Conservation (phyloP, 352 stramenopile genomes). For the Peronospora destructor region DNA sequence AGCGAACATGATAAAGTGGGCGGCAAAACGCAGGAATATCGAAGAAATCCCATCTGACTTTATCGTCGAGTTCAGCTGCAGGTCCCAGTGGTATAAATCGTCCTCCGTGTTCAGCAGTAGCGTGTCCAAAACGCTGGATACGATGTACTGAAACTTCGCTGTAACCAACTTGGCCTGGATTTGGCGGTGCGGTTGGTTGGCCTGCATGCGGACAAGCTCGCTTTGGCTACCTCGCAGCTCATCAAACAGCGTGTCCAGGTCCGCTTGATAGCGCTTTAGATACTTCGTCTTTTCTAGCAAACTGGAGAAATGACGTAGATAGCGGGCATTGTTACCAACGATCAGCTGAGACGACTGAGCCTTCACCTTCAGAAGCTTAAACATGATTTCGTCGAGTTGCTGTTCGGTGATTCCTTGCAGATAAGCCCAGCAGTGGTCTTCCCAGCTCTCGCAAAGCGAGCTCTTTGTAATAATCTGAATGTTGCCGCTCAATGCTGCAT, state of each 20-base stretch:
- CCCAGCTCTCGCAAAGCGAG: slow-evolving; percentile 69
- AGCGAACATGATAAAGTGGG: slow-evolving; percentile 75
- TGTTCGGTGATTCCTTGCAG: slow-evolving; percentile 61
- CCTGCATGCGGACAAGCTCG: slow-evolving; percentile 62
- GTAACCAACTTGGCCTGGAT: slow-evolving; percentile 80
- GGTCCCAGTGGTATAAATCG: slow-evolving; percentile 60
- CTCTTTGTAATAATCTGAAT: slow-evolving; percentile 56
- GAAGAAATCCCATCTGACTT: slow-evolving; percentile 45
- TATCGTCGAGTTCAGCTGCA: slow-evolving; percentile 39
- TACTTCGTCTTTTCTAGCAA: slow-evolving; percentile 71
- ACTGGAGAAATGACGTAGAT: slow-evolving; percentile 44
- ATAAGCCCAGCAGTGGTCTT: slow-evolving; percentile 83
- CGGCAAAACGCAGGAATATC: slow-evolving; percentile 66
- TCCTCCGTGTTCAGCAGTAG: slow-evolving; percentile 41
- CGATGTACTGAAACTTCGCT: slow-evolving; percentile 69
- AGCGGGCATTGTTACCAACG: slow-evolving; percentile 57
- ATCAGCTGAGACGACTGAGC: slow-evolving; percentile 63
- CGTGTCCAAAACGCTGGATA: slow-evolving; percentile 53
- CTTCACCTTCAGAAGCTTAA: slow-evolving; percentile 71
- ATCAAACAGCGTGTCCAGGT: slow-evolving; percentile 70
- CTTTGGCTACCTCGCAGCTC: slow-evolving; percentile 57
- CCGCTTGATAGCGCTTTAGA: slow-evolving; percentile 61
- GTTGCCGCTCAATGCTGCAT: slow-evolving; percentile 73
- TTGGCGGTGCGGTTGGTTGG: slow-evolving; percentile 55
- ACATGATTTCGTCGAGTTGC: slow-evolving; percentile 62